Percentiles rank a stretch among this genome's conserved stretches.
Conservation (phyloP, 495 filamentous ascomycete species). For the Achaetomiella virescens region DNA sequence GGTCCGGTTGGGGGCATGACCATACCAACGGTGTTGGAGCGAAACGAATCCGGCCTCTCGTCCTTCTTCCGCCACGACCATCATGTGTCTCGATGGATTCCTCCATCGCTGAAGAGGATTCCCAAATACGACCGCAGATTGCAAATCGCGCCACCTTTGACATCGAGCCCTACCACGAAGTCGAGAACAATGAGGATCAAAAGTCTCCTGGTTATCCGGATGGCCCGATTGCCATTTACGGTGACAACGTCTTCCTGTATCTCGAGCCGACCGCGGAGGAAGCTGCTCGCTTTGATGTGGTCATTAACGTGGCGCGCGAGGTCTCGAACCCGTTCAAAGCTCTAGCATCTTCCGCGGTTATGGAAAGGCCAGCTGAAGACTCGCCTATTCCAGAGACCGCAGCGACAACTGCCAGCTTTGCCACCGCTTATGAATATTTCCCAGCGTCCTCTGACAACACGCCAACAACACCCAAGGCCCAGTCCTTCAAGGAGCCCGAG, state of each 20-base stretch:
- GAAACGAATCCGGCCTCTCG: constrained; percentile 43
- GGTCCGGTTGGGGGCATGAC: constrained; percentile 50
- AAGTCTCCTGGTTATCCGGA: constrained; percentile 88
- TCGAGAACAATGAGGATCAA: constrained; percentile 61
- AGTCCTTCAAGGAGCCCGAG: constrained; percentile 60
- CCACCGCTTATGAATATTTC: constrained; percentile 62
- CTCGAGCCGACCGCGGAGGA: constrained; percentile 83
- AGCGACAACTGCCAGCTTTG: constrained; percentile 60
- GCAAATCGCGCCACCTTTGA: constrained; percentile 48
- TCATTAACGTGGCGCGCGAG: constrained; percentile 94
- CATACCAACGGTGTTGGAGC: constrained; percentile 44
- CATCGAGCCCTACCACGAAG: constrained; percentile 45
- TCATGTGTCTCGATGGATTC: constrained; percentile 27
- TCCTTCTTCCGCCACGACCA: constrained; percentile 41
- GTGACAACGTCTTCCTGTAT: constrained; percentile 87
- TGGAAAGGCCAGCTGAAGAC: constrained; percentile 31
- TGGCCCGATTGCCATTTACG: constrained; percentile 87
- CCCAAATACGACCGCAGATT: constrained; percentile 58
- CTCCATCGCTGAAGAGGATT: constrained; percentile 68
- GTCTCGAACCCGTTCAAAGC: constrained; percentile 78
- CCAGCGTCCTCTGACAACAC: constrained; percentile 32
- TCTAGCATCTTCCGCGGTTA: constrained; percentile 3
- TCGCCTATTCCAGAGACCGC: constrained; percentile 63
- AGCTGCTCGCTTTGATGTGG: constrained; percentile 79
- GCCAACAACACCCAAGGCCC: constrained; percentile 54